A percentile compares a stretch with the other conserved stretches of the same genome.
These are phyloP conservation scores for Citrus inodora DNA, from an alignment of 345 rosid species.

Conservation along the genomic window DNA sequence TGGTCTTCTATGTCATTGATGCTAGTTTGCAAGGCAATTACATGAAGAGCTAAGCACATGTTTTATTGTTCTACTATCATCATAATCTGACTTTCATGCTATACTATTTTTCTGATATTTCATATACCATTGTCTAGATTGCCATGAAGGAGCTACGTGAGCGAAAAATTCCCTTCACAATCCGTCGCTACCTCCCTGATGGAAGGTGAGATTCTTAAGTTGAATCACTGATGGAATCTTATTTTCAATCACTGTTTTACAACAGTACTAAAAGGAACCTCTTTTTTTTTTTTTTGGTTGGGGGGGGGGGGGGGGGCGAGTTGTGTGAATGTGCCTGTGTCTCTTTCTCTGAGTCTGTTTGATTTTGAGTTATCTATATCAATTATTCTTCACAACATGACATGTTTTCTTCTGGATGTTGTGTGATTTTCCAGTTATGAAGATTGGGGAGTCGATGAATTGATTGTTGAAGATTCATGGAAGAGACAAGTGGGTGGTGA, in stretches of 20 bases:
- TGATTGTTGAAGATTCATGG: conserved; percentile 94
- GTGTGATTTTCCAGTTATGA: conserved; percentile 47
- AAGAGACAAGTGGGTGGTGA: conserved; percentile 94
- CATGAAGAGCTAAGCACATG: background rate
- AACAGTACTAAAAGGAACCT: background rate
- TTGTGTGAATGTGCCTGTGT: background rate
- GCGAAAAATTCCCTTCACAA: conserved; percentile 83
- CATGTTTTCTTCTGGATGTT: background rate
- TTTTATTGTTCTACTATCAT: background rate
- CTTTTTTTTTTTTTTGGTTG: no score
- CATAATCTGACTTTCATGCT: background rate
- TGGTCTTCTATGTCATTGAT: background rate
- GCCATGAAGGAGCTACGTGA: conserved; percentile 92
- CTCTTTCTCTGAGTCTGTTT: background rate
- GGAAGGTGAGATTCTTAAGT: conserved; percentile 56
- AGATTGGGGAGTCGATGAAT: conserved; percentile 86
- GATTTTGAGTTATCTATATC: background rate
- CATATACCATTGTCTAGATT: conserved; percentile 37
- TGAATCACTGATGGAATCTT: background rate
- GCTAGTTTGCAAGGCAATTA: background rate
- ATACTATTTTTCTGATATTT: background rate
- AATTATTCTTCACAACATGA: background rate
- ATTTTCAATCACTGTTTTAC: background rate
- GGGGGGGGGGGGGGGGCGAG: no score
- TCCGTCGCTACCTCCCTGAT: conserved; percentile 73